Base-by-base conservation (phyloP, 225 moss, liverwort and hornwort genomes). In the Bryum argenteum region DNA sequence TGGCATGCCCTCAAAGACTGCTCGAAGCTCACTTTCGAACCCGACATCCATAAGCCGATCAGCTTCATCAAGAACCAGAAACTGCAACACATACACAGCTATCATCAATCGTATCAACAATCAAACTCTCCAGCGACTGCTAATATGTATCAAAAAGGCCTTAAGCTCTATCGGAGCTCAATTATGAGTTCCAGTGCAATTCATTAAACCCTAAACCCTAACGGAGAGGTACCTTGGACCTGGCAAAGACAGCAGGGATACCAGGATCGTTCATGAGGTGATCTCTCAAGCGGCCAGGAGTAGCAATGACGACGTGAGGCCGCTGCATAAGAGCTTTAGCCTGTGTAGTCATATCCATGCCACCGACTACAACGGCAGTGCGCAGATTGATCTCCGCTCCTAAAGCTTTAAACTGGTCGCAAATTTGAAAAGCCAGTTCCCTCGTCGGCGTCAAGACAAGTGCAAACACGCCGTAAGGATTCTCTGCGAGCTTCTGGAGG, bases 1-100 rank as follows among this genome's bases (percentile, higher is more conserved):
- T 0, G 97, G 92, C 65, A 98, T 20, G 54, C 47, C 79, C 64
- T 85, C 80, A 48, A 98, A 87, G 48, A 91, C 84, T 26, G 73
- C 77, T 73, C 94, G 79, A 23, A 98, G 86, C 83, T 98, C 98
- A 17, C 79, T 73, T 76, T 98, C 92, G 21, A 98, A 98, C 63
- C 98, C 98, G 9, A 83, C 83, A 48, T 98, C 94, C 80, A 98
- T 66, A 38, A 98, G 89, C 41, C 98, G 92, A 83, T 98, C 98
- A 71, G 98, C 94, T 80, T 98, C 98, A 82, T 98, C 98, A 24
- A 98, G 87, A 50, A 98, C 98, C 24, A 98, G 84, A 73, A 91
- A 98, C 91, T 93, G 91, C 79, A 18, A 15, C 61, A 74, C 10
- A 69, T 23, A 61, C 6, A 12, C 45, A 4, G 11, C 23, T 16